Conservation (phyloP, 2,329 filamentous ascomycete genomes). For the Penicillium brevicompactum region DNA sequence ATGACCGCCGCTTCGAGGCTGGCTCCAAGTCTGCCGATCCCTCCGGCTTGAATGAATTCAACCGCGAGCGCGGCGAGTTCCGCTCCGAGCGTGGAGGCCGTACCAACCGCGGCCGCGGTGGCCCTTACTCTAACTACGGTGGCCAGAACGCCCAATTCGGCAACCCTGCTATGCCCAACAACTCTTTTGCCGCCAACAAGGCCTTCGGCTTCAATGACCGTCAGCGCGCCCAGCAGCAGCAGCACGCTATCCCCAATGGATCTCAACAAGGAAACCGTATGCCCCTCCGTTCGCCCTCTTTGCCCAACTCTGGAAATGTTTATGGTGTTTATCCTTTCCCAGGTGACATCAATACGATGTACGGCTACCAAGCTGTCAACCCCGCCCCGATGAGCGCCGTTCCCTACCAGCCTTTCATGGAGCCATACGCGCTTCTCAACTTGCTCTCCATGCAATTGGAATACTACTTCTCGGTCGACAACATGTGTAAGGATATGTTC, state of each 20-base stretch:
- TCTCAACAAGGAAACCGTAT: slow-evolving; percentile 52
- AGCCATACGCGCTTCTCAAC: slow-evolving; percentile 57
- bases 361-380: slow-evolving; percentile 58
- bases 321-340: slow-evolving; percentile 51
- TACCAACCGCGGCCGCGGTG: slow-evolving; percentile 44
- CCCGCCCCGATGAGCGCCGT: slow-evolving; percentile 58
- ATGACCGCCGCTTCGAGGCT: slow-evolving; percentile 43
- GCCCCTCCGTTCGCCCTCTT: slow-evolving; percentile 62
- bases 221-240: slow-evolving; percentile 44
- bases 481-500: slow-evolving; percentile 89
- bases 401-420: slow-evolving; percentile 60
- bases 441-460: slow-evolving; percentile 69
- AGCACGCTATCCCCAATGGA: slow-evolving; percentile 38
- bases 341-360: slow-evolving; percentile 55
- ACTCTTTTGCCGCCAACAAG: slow-evolving; percentile 43
- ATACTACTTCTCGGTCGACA: slow-evolving; percentile 97
- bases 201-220: slow-evolving; percentile 45
- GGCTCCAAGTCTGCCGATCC: slow-evolving; percentile 42
- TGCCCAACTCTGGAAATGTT: slow-evolving; percentile 55
- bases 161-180: slow-evolving; percentile 42
- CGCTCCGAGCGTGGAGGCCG: slow-evolving; percentile 44
- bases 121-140: slow-evolving; percentile 36
- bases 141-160: slow-evolving; percentile 43
- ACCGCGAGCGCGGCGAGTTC: slow-evolving; percentile 38
- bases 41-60: slow-evolving; percentile 36